Percentiles rank a stretch among this genome's conserved stretches.
Conservation (phyloP, 257 asterid species). For the Solanum ahanhuiri region DNA sequence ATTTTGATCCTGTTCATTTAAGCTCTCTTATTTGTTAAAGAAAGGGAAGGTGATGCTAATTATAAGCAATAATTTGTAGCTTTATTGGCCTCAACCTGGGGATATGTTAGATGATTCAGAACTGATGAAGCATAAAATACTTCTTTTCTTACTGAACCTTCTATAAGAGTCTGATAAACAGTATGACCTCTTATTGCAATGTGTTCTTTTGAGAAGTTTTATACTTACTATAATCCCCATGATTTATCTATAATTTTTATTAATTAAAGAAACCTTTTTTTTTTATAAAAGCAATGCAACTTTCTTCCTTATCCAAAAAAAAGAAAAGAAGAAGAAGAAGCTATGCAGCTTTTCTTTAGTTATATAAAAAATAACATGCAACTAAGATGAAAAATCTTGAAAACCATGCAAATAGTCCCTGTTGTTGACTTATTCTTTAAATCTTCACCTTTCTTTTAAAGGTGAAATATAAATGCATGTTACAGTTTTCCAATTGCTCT, state of each 20-base stretch:
- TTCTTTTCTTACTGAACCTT: background rate
- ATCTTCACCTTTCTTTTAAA: background rate
- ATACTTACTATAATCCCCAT: background rate
- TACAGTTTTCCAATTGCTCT: background rate
- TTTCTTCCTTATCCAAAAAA: background rate
- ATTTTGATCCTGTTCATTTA: background rate
- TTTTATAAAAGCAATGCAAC: background rate
- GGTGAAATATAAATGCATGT: background rate
- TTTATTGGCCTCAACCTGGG: background rate
- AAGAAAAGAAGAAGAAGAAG: background rate
- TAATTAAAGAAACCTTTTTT: background rate
- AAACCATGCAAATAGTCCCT: background rate
- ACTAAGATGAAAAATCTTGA: background rate
- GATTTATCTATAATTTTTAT: background rate
- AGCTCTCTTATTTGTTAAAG: background rate
- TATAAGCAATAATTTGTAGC: background rate
- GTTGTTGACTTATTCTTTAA: background rate
- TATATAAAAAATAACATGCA: background rate
- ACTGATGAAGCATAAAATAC: background rate
- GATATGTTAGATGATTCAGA: background rate
- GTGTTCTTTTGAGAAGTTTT: background rate
- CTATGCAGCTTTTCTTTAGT: background rate
- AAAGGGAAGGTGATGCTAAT: background rate
- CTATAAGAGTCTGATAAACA: background rate
- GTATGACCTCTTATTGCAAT: background rate